Evolutionary conservation across 2,329 filamentous ascomycete species (phyloP), one percentile per base, ranked within the genome.

Genomic region (Albophoma yamanashiensis): DNA sequence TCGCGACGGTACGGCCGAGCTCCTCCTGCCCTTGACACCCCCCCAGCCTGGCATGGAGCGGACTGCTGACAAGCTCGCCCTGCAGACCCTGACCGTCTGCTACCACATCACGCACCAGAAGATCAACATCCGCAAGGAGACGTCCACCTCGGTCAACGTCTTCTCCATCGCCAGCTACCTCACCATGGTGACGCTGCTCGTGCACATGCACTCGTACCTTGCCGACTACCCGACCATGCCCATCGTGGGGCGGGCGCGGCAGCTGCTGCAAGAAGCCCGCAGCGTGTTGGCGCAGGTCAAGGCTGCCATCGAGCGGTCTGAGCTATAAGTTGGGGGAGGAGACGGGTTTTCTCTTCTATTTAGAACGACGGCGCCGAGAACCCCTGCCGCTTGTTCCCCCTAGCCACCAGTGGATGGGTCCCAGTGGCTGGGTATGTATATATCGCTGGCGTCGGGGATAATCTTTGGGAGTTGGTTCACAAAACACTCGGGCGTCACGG

Each of bases 61-160:
- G 17, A n/a, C 15, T 31, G 55, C 59, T 60, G 56, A 60, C 22
- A 8, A 1, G 22, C 5, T 27, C 20, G 3, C 14, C 27, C 31
- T 15, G 55, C 66, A 89, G 86, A 88, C 85, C 50, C 76, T 92
- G 47, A 91, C 89, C 1, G 81, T 88, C 59, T 80, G 88, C 65
- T 92, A 92, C 74, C 89, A 92, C 71, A 79, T 89, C 62, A 90
- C 87, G 17, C 87, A 92, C 72, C 86, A 88, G 66, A 89, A 89
- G 69, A 88, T 91, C 70, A 90, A 86, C 68, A 92, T 92, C 67
- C 85, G 87, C 68, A 90, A 89, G 68, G 89, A 91, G 75, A 92
- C 89, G 1, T 85, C 86, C 55, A 88, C 88, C 12, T 89, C 88
- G n/a, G 82, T 92, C 64, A 85, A 86, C 65, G 86, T 91, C 64